A percentile compares a stretch with the other conserved stretches of the same genome.
Evolutionary conservation across 768 basidiomycete genomes (phyloP).

Genomic region (Boletus vermiculosoides): DNA sequence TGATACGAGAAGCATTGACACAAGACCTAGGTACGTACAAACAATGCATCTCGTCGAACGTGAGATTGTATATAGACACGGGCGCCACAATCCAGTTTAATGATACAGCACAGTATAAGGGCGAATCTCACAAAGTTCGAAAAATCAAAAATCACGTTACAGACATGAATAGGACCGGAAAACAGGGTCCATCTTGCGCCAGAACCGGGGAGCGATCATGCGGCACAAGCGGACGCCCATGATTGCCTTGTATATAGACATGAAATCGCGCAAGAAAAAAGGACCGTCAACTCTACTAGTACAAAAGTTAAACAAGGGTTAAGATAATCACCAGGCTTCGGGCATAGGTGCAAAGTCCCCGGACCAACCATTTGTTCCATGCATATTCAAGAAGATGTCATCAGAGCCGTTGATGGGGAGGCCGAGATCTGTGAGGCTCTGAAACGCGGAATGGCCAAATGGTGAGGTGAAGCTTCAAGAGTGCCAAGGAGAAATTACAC

Average conservation of each 20-base stretch:
- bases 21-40: slow-evolving; percentile 4
- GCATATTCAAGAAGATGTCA: slow-evolving; percentile 81
- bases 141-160: slow-evolving; percentile 1
- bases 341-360: slow-evolving; percentile 75
- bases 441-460: slow-evolving; percentile 3
- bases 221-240: slow-evolving; percentile 14
- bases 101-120: not conserved
- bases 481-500: slow-evolving; percentile 25
- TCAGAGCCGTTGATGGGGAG: slow-evolving; percentile 91
- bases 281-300: slow-evolving; percentile 24
- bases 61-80: not conserved
- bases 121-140: not conserved
- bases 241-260: slow-evolving; percentile 21
- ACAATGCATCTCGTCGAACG: not conserved
- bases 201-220: slow-evolving; percentile 12
- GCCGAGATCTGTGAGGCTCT: slow-evolving; percentile 88
- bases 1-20: not conserved
- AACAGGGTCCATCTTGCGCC: not conserved
- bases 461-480: not conserved
- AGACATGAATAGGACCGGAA: not conserved
- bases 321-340: slow-evolving; percentile 70
- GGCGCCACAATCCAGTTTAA: not conserved
- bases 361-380: slow-evolving; percentile 69
- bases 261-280: slow-evolving; percentile 19
- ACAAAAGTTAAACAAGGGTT: slow-evolving; percentile 13